Percentiles rank a stretch among this genome's conserved stretches.
Conservation (phyloP, 495 filamentous ascomycete species). For the Aspergillus leporis region DNA sequence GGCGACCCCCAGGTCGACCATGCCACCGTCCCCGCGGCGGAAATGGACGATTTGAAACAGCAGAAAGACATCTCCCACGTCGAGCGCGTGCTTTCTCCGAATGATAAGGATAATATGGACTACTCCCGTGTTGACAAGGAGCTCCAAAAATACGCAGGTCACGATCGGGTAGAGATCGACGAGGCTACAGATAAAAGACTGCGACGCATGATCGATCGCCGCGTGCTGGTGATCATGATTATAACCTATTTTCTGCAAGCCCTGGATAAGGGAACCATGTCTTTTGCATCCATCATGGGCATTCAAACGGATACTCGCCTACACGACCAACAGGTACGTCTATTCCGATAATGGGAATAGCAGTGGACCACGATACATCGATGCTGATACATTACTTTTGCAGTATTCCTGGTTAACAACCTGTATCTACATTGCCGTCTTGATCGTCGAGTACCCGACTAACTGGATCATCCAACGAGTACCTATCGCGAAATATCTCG, state of each 20-base stretch:
- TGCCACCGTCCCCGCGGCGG: neutral
- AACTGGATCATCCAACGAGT: constrained; percentile 59
- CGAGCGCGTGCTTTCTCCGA: constrained; percentile 45
- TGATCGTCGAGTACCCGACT: constrained; percentile 57
- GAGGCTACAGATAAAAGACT: constrained; percentile 53
- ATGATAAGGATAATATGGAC: constrained; percentile 51
- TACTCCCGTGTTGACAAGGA: constrained; percentile 61
- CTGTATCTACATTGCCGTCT: constrained; percentile 56
- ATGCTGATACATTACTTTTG: neutral
- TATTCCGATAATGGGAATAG: neutral
- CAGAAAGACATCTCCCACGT: constrained; percentile 48
- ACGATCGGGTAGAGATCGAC: constrained; percentile 51
- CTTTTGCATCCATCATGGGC: constrained; percentile 71
- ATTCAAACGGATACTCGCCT: constrained; percentile 56
- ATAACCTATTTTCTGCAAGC: constrained; percentile 67
- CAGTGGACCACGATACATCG: neutral
- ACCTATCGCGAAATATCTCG: constrained; percentile 62
- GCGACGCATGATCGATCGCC: constrained; percentile 54
- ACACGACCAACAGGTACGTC: constrained; percentile 48
- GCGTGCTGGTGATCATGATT: constrained; percentile 53
- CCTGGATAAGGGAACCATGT: constrained; percentile 71
- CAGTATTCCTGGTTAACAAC: constrained; percentile 56
- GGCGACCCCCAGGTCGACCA: neutral
- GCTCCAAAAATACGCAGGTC: constrained; percentile 60
- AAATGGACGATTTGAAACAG: constrained; percentile 2